Evolutionary conservation across 2,329 filamentous ascomycete genomes (phyloP).

Genomic region (Ceratocystis diversiconidia): DNA sequence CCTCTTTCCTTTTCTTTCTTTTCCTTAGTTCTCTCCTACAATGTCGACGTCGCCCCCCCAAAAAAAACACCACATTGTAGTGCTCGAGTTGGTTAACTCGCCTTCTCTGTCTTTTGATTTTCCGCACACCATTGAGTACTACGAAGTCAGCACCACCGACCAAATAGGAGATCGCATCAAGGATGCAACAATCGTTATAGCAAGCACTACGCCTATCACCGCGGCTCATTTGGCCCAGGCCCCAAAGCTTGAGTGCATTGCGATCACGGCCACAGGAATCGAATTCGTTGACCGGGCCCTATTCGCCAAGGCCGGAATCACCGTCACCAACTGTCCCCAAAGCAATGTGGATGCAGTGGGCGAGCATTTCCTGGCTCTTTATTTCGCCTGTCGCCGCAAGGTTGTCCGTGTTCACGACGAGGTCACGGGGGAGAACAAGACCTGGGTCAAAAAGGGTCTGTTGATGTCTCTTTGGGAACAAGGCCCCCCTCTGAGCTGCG

Average conservation of each 20-base stretch:
- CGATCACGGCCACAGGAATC: conserved; percentile 15
- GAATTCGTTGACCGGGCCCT: conserved; percentile 13
- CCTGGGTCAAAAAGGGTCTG: conserved; percentile 10
- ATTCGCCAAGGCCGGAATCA: conserved; percentile 11
- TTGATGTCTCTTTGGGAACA: conserved; percentile 13
- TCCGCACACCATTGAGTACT: conserved; percentile 11
- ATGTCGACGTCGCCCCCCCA: conserved; percentile 9
- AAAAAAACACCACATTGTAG: conserved; percentile 18
- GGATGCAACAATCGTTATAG: conserved; percentile 15
- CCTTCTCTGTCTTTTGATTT: conserved; percentile 11
- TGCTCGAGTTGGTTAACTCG: conserved; percentile 12
- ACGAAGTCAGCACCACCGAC: conserved; percentile 1
- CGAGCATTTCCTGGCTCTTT: conserved; percentile 15
- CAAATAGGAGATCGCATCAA: conserved; percentile 13
- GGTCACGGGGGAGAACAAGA: neutral
- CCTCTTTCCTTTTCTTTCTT: neutral
- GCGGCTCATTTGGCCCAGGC: conserved; percentile 4
- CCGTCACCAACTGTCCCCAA: conserved; percentile 15
- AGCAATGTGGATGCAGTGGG: conserved; percentile 14
- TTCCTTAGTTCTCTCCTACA: neutral
- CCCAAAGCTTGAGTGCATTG: conserved; percentile 7
- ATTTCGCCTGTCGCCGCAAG: conserved; percentile 14
- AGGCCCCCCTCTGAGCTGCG: conserved; percentile 22
- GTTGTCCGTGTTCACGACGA: conserved; percentile 6
- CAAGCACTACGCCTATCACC: conserved; percentile 13